Evolutionary conservation across 2,329 filamentous ascomycete species (phyloP), one percentile per base, ranked within the genome.

Genomic region (Epichloe coenophiala): DNA sequence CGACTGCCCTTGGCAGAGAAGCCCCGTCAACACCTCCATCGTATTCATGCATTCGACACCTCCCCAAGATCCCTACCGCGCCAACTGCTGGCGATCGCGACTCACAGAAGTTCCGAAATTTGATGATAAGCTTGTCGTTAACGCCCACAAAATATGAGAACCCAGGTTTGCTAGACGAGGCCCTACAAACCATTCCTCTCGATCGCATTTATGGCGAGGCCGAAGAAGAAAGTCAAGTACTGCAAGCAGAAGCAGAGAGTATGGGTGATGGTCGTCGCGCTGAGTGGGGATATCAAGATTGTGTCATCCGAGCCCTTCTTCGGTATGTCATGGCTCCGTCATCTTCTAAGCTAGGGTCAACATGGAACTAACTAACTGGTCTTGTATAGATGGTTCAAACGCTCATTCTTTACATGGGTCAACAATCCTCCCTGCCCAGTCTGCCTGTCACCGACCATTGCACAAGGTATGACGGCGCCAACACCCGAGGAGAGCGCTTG

Each of bases 261-360:
- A 82, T 95, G 71, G 87, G 86, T 19, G 81, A 86, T 51, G 86
- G 83, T 50, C 77, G 81, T 57, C 85, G 86, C 65, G 80, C 90
- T 2, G 85, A 89, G 71, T 97, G 91, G 91, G 91, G 90, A 51
- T 96, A 97, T 64, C 91, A 97, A 68, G 93, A 98, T 69, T 98
- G 91, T 66, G 88, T 96, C 50, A 85, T 97, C 62, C 80, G 87
- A 57, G 88, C 91, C 54, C 74, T 97, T 56, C 73, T 97, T 61
- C 84, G 82, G 86, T 89, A 73, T 59, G 81, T 70, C 53, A 33
- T 45, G 40, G 31, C 27, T 45, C 42, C 33, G 13, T 21, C 27
- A 33, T 31, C 5, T 19, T 19, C 13, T 6, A 13, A 9, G 7
- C 19, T 36, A 6, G n/a, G 17, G 15, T 33, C 4, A 17, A 42